Evolutionary conservation across 2,329 filamentous ascomycete genomes (phyloP).

Genomic region (Mariannaea sp.): DNA sequence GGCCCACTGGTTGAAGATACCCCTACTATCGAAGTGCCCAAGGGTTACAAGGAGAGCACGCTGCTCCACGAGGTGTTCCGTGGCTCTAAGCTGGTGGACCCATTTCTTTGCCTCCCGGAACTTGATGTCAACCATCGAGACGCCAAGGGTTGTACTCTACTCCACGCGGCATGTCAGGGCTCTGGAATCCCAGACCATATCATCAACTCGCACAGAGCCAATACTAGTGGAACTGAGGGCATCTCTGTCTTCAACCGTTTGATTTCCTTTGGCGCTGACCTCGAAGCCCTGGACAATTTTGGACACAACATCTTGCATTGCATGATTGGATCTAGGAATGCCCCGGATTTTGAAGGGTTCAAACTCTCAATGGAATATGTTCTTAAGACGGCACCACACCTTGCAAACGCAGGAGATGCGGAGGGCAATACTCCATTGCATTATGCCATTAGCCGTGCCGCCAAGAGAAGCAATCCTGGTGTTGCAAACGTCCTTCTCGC

Average conservation of each 20-base stretch:
- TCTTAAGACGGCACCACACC: constrained; percentile 5
- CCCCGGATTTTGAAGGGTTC: background rate
- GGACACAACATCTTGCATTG: constrained; percentile 33
- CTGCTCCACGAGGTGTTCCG: constrained; percentile 32
- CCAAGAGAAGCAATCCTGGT: background rate
- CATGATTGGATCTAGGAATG: constrained; percentile 9
- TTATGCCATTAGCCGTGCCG: constrained; percentile 16
- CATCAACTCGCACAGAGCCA: background rate
- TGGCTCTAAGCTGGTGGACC: constrained; percentile 8
- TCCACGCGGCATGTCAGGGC: constrained; percentile 31
- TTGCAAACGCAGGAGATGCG: constrained; percentile 26
- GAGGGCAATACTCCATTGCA: constrained; percentile 37
- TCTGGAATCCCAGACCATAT: constrained; percentile 12
- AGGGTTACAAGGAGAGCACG: constrained; percentile 20
- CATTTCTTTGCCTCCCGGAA: constrained; percentile 24
- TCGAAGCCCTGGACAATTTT: constrained; percentile 29
- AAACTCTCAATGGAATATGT: constrained; percentile 10
- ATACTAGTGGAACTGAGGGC: background rate
- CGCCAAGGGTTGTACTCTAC: constrained; percentile 31
- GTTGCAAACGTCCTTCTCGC: constrained; percentile 22
- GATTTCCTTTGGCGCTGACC: constrained; percentile 32
- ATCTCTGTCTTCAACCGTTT: constrained; percentile 27
- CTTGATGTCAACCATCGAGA: constrained; percentile 37
- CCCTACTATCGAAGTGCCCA: background rate
- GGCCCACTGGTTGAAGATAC: background rate